Conservation (phyloP, 2,329 filamentous ascomycete genomes). For the Didymella pomorum region DNA sequence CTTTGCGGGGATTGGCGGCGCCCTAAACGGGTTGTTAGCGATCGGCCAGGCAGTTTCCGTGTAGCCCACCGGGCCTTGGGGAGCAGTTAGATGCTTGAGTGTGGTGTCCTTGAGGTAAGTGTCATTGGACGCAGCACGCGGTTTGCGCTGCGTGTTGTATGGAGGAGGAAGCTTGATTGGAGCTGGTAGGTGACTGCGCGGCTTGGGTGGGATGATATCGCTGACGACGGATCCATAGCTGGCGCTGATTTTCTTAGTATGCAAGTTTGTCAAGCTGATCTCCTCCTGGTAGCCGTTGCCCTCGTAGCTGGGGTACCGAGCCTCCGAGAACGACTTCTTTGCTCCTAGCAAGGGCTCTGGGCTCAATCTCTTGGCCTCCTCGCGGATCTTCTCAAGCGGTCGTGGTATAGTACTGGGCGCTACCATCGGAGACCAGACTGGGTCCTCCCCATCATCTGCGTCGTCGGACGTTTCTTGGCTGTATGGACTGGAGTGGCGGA, state of each 20-base stretch:
- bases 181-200: conserved; percentile 28
- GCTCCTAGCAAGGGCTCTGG: background rate
- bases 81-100: background rate
- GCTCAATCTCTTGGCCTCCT: background rate
- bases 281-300: conserved; percentile 33
- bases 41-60: background rate
- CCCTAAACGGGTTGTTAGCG: background rate
- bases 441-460: background rate
- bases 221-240: background rate
- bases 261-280: conserved; percentile 30
- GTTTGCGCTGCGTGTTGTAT: conserved; percentile 16
- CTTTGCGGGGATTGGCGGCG: conserved; percentile 35
- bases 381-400: conserved; percentile 17
- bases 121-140: conserved; percentile 21
- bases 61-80: background rate
- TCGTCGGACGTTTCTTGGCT: conserved; percentile 6
- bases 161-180: conserved; percentile 31
- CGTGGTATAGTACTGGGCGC: conserved; percentile 32
- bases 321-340: conserved; percentile 10
- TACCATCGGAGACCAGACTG: conserved; percentile 26
- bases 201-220: background rate
- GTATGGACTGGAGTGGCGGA: conserved; percentile 29
- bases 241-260: conserved; percentile 10
- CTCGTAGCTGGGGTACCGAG: conserved; percentile 36
- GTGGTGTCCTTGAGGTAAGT: background rate